A percentile compares a stretch with the other conserved stretches of the same genome.
These are phyloP conservation scores for Phytophthora multivora DNA, from an alignment of 352 stramenopile genomes.

Conservation along the genomic window DNA sequence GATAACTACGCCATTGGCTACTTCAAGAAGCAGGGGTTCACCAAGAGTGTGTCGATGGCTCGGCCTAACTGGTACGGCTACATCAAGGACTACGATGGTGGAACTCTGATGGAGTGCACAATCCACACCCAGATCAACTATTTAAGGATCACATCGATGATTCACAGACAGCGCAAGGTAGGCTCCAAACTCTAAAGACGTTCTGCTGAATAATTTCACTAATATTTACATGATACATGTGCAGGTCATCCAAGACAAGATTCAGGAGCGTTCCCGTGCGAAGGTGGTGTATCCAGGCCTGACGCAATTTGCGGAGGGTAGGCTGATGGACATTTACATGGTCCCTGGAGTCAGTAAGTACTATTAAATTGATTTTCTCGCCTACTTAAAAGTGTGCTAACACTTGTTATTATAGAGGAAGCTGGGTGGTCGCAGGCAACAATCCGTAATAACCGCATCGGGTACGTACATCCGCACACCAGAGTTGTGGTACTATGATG, in stretches of 20 bases:
- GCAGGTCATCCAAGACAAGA: slow-evolving; percentile 85
- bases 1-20: slow-evolving; percentile 99
- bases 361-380: not conserved
- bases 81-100: slow-evolving; percentile 99
- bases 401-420: slow-evolving; percentile 55
- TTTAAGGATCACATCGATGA: slow-evolving; percentile 94
- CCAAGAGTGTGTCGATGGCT: slow-evolving; percentile 88
- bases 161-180: slow-evolving; percentile 94
- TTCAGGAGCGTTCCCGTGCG: slow-evolving; percentile 74
- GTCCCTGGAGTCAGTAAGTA: slow-evolving; percentile 87
- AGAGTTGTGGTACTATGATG: not conserved
- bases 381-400: not conserved
- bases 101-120: slow-evolving; percentile 99
- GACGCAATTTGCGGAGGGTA: slow-evolving; percentile 74
- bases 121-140: slow-evolving; percentile 98
- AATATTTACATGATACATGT: slow-evolving; percentile 4
- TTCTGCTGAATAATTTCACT: not conserved
- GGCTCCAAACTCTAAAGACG: not conserved
- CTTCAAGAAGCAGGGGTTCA: slow-evolving; percentile 97
- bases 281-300: slow-evolving; percentile 79
- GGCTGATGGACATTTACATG: slow-evolving; percentile 88
- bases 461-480: slow-evolving; percentile 39
- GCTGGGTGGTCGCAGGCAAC: slow-evolving; percentile 82
- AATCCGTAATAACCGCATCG: slow-evolving; percentile 88
- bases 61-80: slow-evolving; percentile 95